Base-by-base conservation (phyloP, 2,329 filamentous ascomycete species). In the Colletotrichum magnum region DNA sequence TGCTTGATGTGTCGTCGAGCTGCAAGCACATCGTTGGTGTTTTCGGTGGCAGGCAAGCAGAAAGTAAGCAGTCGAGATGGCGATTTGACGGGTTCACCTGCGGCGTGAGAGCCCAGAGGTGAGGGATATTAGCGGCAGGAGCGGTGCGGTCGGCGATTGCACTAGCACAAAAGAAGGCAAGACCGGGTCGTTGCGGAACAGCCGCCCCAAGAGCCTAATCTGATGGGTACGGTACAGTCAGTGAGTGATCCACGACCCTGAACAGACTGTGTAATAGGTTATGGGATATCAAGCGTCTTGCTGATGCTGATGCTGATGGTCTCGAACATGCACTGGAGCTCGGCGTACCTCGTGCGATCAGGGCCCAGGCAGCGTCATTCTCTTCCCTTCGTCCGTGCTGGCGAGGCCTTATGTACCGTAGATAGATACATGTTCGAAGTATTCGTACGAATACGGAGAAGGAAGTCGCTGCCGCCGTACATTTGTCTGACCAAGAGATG, bases 191-290 rank as follows among this genome's bases (percentile, higher is more conserved):
- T 61, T 52, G 51, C 56, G 67, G 63, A 66, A 61, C 52, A 69
- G 67, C 51, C 63, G 67, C 66, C 57, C 66, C 62, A 69, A 64
- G 58, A 67, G 67, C 57, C 63, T 69, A 68, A 63, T 58, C 51
- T 41, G 50, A 69, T 54, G 48, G 32, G 45, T 21, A 16, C n/a
- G 64, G 43, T 28, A 59, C 16, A 12, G 15, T 32, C 16, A n/a
- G 13, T 13, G 41, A 43, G 10, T 15, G 7, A 7, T 9, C 9
- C 32, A 36, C 32, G 32, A 36, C 32, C 41, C 41, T 43, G 15
- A 15, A 43, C 41, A 15, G 5, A 53, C 58, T 9, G 21, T 36
- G 18, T 45, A 15, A 18, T 13, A 39, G 41, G 26, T 12, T 9
- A 9, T 10, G 47, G 15, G 16, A 61, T 61, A 24, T 47, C 21